Base-by-base conservation (phyloP, 768 basidiomycete species). In the Serendipita sp. region DNA sequence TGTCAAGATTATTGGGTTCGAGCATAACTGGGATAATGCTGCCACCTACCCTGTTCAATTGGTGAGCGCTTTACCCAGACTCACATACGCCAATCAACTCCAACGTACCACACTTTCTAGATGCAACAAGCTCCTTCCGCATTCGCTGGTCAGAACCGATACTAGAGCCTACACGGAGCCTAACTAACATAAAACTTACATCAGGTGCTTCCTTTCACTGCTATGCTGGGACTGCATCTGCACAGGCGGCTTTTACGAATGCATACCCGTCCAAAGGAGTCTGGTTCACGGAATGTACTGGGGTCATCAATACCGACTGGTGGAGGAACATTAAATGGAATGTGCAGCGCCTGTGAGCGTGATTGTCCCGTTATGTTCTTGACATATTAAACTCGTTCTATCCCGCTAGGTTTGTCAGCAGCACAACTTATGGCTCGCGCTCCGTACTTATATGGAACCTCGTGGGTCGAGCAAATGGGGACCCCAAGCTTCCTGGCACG, bases 251-350 rank as follows among this genome's bases (percentile, higher is more conserved):
- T 1, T 88, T 86, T 73, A 79, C 82, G 34, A 74, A 75, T 47
- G 76, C 76, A 10, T 86, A 76, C 66, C 84, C 85, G 1, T 71
- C 71, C 66, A 86, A 86, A 75, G 82, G 79, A 76, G 75, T 81
- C 16, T 78, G 77, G 72, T 74, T 80, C 66, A 80, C 75, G 69
- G 87, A 89, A 72, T 89, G 88, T 69, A 73, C 81, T 0, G 86
- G 88, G 3, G 82, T 78, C 0, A 72, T 80, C 64, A 84, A 85
- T 13, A 79, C 80, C 7, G 85, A 88, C 70, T 89, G 86, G 87
- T 90, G 88, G 88, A 76, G 75, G 56, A 86, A 89, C 68, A 83
- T 89, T 73, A 89, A 89, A 83, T 86, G 85, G 85, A 83, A 85
- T 67, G 81, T 85, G 79, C 78, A 83, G 66, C 84, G 85, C 68